Percentiles rank a stretch among this genome's conserved stretches.
Evolutionary conservation across 108 stramenopile species (phyloP).

Genomic region (Pseudonitzschia delicatissima): DNA sequence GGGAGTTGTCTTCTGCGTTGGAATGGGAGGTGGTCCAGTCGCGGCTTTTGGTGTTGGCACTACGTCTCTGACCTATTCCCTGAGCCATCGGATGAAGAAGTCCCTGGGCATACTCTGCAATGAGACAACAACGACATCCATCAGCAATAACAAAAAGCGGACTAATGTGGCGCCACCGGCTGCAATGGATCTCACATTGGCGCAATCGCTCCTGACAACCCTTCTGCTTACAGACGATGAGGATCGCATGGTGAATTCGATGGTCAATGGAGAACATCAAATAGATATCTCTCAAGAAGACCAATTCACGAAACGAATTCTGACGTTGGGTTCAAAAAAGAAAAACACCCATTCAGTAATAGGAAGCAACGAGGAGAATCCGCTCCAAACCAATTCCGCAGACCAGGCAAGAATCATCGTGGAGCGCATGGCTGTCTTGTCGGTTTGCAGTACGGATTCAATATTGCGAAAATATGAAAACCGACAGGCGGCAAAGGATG

Average conservation of each 20-base stretch:
- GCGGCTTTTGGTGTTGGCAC: conserved; percentile 12
- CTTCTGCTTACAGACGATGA: conserved; percentile 47
- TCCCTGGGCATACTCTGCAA: conserved; percentile 35
- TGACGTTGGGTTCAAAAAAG: conserved; percentile 3
- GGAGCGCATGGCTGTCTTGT: conserved; percentile 42
- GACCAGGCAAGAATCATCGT: conserved; percentile 39
- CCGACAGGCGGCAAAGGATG: conserved; percentile 9
- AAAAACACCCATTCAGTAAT: conserved; percentile 6
- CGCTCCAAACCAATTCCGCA: conserved; percentile 25
- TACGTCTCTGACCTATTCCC: conserved; percentile 28
- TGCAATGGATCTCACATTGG: conserved; percentile 16
- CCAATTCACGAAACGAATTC: neutral
- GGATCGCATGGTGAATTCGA: conserved; percentile 28
- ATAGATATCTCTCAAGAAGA: neutral
- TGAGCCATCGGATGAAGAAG: conserved; percentile 35
- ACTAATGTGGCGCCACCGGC: neutral
- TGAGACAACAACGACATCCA: neutral
- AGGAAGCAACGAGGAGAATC: conserved; percentile 9
- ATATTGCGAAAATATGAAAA: conserved; percentile 36
- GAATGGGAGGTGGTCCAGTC: conserved; percentile 31
- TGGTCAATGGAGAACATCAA: conserved; percentile 18
- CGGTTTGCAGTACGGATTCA: conserved; percentile 39
- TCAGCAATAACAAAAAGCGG: neutral
- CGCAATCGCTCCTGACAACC: conserved; percentile 26
- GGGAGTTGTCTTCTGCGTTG: conserved; percentile 33